Evolutionary conservation across 1,284 basidiomycete genomes (phyloP).

Genomic region (Malassezia pachydermatis): DNA sequence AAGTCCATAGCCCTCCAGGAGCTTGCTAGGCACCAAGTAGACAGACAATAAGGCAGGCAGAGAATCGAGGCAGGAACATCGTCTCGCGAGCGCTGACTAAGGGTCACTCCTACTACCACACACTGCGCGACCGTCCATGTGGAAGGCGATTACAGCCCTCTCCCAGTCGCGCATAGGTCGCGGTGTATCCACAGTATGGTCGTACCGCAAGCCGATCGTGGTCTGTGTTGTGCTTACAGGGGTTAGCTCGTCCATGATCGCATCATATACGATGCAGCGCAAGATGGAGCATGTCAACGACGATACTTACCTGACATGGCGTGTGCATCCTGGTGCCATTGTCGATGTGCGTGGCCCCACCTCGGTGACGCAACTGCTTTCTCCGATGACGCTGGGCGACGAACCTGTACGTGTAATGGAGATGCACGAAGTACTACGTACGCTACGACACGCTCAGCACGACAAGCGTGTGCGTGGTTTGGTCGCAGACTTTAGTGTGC

Average conservation of each 20-base stretch:
- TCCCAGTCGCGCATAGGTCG: background rate
- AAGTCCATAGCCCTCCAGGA: too few species aligned
- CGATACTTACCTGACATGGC: constrained; percentile 45
- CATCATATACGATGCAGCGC: background rate
- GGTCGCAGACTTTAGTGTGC: constrained; percentile 49
- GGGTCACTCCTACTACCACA: too few species aligned
- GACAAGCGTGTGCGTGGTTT: constrained; percentile 50
- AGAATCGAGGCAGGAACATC: too few species aligned
- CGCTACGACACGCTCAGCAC: constrained; percentile 47
- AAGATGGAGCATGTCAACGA: constrained; percentile 10
- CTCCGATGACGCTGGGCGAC: constrained; percentile 23
- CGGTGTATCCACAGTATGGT: background rate
- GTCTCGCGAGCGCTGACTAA: too few species aligned
- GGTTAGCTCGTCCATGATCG: too few species aligned
- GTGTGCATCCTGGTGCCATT: constrained; percentile 42
- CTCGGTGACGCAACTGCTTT: constrained; percentile 25
- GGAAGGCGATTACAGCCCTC: background rate
- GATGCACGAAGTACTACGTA: constrained; percentile 48
- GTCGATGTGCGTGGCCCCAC: constrained; percentile 32
- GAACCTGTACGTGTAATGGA: constrained; percentile 42
- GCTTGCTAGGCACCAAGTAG: too few species aligned
- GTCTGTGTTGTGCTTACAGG: background rate
- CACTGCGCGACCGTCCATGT: constrained; percentile 4
- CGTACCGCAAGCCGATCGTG: constrained; percentile 2
- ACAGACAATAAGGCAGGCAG: too few species aligned